Conservation (phyloP, 352 stramenopile species). For the Thalassiosira exigua region DNA sequence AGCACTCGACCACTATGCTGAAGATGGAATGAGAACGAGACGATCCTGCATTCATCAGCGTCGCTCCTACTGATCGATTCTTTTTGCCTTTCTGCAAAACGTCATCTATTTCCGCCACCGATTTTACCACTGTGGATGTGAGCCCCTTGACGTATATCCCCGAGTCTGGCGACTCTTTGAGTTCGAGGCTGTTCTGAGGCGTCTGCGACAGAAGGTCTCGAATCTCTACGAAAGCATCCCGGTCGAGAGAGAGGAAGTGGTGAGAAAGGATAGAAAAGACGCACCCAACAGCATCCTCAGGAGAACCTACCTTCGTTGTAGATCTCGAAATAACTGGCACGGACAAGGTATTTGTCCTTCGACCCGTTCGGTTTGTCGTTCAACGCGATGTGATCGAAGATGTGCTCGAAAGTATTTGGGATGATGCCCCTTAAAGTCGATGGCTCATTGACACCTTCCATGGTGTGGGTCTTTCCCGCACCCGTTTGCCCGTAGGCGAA, state of each 20-base stretch:
- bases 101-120: conserved; percentile 88
- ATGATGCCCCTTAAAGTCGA: conserved; percentile 93
- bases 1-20: conserved; percentile 94
- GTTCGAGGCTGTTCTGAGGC: conserved; percentile 89
- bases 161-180: conserved; percentile 93
- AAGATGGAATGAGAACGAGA: conserved; percentile 97
- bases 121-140: conserved; percentile 80
- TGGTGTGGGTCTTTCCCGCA: conserved; percentile 76
- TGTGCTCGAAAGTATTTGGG: conserved; percentile 94
- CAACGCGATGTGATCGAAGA: conserved; percentile 93
- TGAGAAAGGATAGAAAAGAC: too few relatives aligned
- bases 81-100: conserved; percentile 93
- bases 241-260: too few relatives aligned
- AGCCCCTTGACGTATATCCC: conserved; percentile 96
- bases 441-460: conserved; percentile 90
- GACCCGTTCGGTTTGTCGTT: too few relatives aligned
- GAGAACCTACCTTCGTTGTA: too few relatives aligned
- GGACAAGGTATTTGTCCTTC: conserved; percentile 94
- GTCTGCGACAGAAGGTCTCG: conserved; percentile 91
- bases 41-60: conserved; percentile 95
- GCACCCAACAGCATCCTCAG: too few relatives aligned
- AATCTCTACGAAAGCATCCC: too few relatives aligned
- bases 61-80: conserved; percentile 93
- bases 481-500: too few relatives aligned
- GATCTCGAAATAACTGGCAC: conserved; percentile 95